Evolutionary conservation across 257 asterid genomes (phyloP).

Genomic region (Solanum sitiens): DNA sequence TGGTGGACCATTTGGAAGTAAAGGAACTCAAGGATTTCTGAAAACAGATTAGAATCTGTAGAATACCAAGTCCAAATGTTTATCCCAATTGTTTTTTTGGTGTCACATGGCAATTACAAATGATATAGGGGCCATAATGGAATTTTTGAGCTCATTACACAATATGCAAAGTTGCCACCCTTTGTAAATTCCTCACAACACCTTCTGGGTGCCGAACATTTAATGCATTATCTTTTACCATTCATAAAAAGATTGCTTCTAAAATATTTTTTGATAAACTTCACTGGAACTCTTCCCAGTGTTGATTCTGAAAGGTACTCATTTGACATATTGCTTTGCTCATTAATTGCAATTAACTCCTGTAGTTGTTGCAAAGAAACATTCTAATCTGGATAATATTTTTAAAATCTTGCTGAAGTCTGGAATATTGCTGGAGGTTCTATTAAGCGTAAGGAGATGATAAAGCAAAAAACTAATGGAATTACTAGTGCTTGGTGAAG

Average conservation of each 20-base stretch:
- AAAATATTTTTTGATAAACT: background rate
- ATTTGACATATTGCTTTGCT: background rate
- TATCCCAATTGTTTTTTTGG: background rate
- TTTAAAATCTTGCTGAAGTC: background rate
- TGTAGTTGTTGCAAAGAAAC: background rate
- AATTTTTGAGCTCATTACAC: background rate
- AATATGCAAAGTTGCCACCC: background rate
- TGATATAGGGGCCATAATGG: background rate
- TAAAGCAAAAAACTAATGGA: background rate
- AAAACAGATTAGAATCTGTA: background rate
- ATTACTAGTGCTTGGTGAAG: background rate
- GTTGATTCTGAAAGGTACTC: background rate
- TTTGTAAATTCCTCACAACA: background rate
- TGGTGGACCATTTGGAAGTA: background rate
- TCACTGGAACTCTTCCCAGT: background rate
- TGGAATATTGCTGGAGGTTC: background rate
- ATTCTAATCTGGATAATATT: background rate
- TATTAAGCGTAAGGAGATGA: background rate
- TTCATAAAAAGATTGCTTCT: background rate
- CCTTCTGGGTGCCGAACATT: background rate
- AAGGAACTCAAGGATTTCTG: background rate
- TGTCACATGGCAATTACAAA: background rate
- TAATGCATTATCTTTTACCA: background rate
- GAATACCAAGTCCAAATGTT: background rate
- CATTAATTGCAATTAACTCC: background rate